A percentile compares a stretch with the other conserved stretches of the same genome.
Evolutionary conservation across 1,139 yeast genomes (phyloP).

Genomic region (Magnusiomyces paraingens): DNA sequence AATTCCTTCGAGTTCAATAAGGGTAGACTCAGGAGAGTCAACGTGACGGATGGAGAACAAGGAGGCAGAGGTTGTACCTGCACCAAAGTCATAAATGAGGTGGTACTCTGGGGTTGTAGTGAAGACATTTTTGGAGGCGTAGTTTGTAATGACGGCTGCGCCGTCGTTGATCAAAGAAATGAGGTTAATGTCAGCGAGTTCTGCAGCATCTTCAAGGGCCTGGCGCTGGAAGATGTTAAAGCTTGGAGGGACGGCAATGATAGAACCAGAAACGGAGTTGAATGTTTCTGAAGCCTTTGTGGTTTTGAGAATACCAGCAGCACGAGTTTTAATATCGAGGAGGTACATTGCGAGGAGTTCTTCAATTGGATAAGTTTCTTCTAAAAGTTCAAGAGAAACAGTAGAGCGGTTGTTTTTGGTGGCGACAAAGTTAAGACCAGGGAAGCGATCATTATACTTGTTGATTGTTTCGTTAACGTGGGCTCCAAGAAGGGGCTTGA

Average conservation of each 20-base stretch:
- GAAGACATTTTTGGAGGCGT: conserved; percentile 45
- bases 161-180: conserved; percentile 82
- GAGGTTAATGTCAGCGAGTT: conserved; percentile 60
- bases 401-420: conserved; percentile 44
- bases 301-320: conserved; percentile 37
- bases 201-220: conserved; percentile 68
- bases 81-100: conserved; percentile 84
- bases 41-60: conserved; percentile 51
- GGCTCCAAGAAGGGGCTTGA: conserved; percentile 68
- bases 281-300: conserved; percentile 53
- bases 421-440: conserved; percentile 52
- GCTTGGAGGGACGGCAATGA: conserved; percentile 67
- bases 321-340: conserved; percentile 59
- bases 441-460: conserved; percentile 47
- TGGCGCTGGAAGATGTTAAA: conserved; percentile 59
- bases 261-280: background rate
- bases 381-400: conserved; percentile 47
- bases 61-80: conserved; percentile 85
- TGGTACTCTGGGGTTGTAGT: conserved; percentile 48
- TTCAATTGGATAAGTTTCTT: conserved; percentile 53
- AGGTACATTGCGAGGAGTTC: conserved; percentile 82
- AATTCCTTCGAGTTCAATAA: conserved; percentile 62
- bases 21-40: conserved; percentile 28
- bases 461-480: conserved; percentile 36
- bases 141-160: conserved; percentile 80